phyloP scores from a whole-genome alignment of 2,329 filamentous ascomycete genomes.

The Chaetomium sp. region DNA sequence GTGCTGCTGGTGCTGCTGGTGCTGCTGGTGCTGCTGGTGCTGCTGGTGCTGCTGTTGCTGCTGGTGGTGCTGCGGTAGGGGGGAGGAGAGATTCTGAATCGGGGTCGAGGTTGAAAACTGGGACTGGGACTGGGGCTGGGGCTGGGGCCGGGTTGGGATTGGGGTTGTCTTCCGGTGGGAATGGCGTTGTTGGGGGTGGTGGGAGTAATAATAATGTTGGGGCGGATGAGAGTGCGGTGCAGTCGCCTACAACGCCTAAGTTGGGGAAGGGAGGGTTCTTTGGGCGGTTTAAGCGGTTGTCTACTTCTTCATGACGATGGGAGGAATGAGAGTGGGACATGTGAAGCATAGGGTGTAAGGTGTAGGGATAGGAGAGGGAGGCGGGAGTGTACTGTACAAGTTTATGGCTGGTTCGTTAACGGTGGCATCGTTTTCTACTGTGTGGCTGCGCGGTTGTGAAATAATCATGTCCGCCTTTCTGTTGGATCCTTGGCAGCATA shows the following conservation, averaged over 20 bases:
- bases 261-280: constrained; percentile 36
- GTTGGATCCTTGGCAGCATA: no score
- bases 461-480: no score
- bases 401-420: no score
- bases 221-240: not conserved
- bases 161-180: not conserved
- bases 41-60: not conserved
- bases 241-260: constrained; percentile 22
- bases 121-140: no score
- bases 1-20: not conserved
- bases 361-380: no score
- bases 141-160: no score
- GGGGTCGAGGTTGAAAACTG: no score
- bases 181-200: not conserved
- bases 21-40: no score
- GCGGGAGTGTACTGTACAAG: no score
- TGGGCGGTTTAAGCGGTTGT: constrained; percentile 38
- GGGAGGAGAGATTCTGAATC: no score
- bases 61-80: not conserved
- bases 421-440: no score
- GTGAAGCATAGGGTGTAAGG: not conserved
- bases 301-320: not conserved
- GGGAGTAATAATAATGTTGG: not conserved
- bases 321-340: not conserved
- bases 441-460: no score